Evolutionary conservation across 2,329 filamentous ascomycete species (phyloP).

Genomic region (Claviceps maximensis): DNA sequence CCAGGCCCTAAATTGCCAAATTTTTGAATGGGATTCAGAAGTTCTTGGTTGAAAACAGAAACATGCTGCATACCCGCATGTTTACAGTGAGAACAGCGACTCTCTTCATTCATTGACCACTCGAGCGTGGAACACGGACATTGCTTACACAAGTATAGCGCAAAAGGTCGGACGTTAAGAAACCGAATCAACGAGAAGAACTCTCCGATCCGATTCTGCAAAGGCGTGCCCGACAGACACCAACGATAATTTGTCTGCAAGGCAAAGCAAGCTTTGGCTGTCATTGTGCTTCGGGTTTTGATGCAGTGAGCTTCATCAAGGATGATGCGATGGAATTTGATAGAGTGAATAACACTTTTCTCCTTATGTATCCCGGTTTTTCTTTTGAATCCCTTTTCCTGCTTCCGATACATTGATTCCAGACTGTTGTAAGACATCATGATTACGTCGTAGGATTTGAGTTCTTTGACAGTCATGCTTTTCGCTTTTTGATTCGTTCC

Average conservation of each 20-base stretch:
- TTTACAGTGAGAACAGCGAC: conserved; percentile 54
- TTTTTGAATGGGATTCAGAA: conserved; percentile 68
- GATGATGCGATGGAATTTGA: conserved; percentile 81
- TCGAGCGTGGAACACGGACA: conserved; percentile 72
- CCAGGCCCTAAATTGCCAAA: conserved; percentile 50
- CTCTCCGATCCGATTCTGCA: conserved; percentile 94
- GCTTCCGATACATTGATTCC: conserved; percentile 84
- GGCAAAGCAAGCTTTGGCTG: conserved; percentile 89
- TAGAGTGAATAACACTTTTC: conserved; percentile 65
- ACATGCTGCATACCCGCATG: conserved; percentile 31
- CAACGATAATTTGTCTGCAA: conserved; percentile 81
- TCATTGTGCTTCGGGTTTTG: conserved; percentile 78
- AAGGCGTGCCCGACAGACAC: conserved; percentile 88
- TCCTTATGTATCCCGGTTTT: conserved; percentile 72
- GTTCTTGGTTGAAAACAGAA: conserved; percentile 78
- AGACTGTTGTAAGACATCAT: conserved; percentile 93
- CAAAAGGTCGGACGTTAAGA: conserved; percentile 75
- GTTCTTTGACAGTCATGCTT: conserved; percentile 56
- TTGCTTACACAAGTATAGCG: conserved; percentile 84
- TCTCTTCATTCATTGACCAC: conserved; percentile 64
- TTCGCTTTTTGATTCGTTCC: conserved; percentile 77
- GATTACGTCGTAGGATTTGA: conserved; percentile 80
- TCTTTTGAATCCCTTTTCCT: conserved; percentile 78
- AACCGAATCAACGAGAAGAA: conserved; percentile 93
- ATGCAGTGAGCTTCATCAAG: conserved; percentile 95